phyloP scores from a whole-genome alignment of 1,284 basidiomycete genomes.

The Rhodotorula sp. region DNA sequence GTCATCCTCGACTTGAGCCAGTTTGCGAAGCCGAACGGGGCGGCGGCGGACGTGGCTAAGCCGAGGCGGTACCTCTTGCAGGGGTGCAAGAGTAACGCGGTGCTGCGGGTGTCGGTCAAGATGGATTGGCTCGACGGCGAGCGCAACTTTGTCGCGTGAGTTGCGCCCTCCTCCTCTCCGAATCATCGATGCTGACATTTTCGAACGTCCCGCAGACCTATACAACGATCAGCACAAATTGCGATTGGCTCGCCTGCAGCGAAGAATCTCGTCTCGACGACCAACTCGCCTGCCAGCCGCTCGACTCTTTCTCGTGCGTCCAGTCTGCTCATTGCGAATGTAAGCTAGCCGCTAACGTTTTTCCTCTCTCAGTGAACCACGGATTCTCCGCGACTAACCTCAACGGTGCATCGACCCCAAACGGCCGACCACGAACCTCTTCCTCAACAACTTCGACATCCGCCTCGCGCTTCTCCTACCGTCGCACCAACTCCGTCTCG shows the following conservation, averaged over 20 bases:
- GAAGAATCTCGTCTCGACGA: constrained; percentile 5
- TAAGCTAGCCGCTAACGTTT: neutral
- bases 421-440: neutral
- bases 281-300: constrained; percentile 13
- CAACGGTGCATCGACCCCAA: too few species aligned
- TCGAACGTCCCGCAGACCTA: constrained; percentile 4
- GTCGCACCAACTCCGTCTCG: constrained; percentile 13
- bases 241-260: neutral
- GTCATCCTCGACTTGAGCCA: constrained; percentile 41
- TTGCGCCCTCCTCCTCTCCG: neutral
- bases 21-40: constrained; percentile 28
- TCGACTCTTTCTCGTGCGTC: constrained; percentile 60
- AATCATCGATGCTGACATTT: neutral
- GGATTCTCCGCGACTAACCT: neutral
- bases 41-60: constrained; percentile 2
- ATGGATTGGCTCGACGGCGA: constrained; percentile 42
- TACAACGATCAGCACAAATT: constrained; percentile 24
- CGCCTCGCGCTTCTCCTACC: neutral
- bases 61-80: constrained; percentile 40
- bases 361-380: neutral
- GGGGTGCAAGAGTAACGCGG: constrained; percentile 43
- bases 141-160: constrained; percentile 38
- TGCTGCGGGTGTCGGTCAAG: constrained; percentile 40
- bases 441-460: neutral
- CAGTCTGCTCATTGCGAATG: too few species aligned